Percentiles rank a stretch among this genome's conserved stretches.
phyloP scores from a whole-genome alignment of 73 alveolate genomes.

The Tetrahymena elliotti region DNA sequence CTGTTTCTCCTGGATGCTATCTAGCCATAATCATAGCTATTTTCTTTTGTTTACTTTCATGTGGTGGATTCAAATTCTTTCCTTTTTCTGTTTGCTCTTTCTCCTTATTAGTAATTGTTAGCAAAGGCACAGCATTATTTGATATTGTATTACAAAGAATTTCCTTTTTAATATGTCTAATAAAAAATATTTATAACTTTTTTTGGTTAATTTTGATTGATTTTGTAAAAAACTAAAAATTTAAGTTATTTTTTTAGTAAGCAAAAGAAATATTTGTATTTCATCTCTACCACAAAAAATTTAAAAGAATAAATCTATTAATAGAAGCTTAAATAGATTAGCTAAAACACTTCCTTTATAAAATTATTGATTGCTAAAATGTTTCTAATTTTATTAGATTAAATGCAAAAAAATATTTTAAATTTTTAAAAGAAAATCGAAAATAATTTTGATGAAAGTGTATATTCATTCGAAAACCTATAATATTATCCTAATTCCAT shows the following conservation, averaged over 20 bases:
- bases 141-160: not conserved
- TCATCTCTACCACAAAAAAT: too few species aligned
- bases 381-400: too few species aligned
- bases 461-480: too few species aligned
- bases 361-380: too few species aligned
- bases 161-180: not conserved
- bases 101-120: not conserved
- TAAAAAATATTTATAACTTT: not conserved
- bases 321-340: too few species aligned
- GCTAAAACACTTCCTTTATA: too few species aligned
- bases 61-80: not conserved
- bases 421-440: too few species aligned
- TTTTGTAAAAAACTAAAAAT: not conserved
- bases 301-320: too few species aligned
- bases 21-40: conserved; percentile 58
- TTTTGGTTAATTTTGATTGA: not conserved
- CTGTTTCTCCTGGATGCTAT: conserved; percentile 82
- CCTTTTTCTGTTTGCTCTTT: not conserved
- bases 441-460: too few species aligned
- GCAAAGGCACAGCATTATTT: not conserved
- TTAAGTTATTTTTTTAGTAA: not conserved
- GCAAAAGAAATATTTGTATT: too few species aligned
- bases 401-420: too few species aligned
- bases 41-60: not conserved
- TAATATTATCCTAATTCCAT: too few species aligned